These are phyloP conservation scores for Eucalyptus globulus DNA, from an alignment of 345 rosid genomes.

Conservation along the genomic window DNA sequence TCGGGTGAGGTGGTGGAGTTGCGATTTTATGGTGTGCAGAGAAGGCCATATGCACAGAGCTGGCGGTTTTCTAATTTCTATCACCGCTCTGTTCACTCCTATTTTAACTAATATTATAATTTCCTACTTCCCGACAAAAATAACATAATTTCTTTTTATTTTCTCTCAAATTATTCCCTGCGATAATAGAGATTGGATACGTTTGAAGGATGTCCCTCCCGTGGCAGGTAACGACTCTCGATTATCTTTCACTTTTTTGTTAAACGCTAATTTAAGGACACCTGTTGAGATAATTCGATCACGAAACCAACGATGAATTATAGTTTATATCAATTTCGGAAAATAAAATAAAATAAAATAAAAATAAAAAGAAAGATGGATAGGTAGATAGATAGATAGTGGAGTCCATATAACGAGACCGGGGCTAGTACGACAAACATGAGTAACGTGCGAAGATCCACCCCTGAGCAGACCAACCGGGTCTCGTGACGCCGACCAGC, in stretches of 20 bases:
- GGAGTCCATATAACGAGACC: neutral
- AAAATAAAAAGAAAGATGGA: too few relatives aligned
- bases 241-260: neutral
- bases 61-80: neutral
- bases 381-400: neutral
- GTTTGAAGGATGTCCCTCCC: neutral
- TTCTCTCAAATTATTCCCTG: neutral
- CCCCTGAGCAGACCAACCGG: constrained; percentile 39
- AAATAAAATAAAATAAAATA: neutral
- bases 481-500: constrained; percentile 17
- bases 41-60: neutral
- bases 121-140: neutral
- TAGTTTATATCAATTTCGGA: neutral
- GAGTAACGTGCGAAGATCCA: constrained; percentile 59
- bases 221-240: neutral
- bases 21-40: neutral
- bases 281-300: neutral
- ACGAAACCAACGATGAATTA: neutral
- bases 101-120: neutral
- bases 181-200: neutral
- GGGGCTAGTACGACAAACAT: neutral
- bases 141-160: neutral
- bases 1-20: neutral
- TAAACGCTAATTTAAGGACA: neutral
- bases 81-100: neutral